Percentiles rank a stretch among this genome's conserved stretches.
Conservation (phyloP, 2,329 filamentous ascomycete species). For the Alternaria tenuissima region DNA sequence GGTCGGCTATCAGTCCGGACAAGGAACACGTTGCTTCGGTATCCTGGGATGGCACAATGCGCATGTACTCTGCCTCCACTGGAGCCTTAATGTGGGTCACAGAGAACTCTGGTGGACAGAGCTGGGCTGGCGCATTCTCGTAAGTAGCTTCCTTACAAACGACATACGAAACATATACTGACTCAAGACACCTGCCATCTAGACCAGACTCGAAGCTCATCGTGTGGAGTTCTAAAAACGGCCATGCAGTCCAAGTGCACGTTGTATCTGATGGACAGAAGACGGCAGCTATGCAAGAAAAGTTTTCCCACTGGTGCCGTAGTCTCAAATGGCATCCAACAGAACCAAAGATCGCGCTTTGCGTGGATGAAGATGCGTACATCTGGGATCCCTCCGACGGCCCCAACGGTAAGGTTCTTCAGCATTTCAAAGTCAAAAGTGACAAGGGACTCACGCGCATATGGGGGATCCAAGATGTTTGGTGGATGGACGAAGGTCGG, state of each 20-base stretch:
- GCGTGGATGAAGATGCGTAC: conserved; percentile 25
- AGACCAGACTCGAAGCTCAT: conserved; percentile 33
- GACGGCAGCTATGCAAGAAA: conserved; percentile 22
- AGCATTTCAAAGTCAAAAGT: conserved; percentile 30
- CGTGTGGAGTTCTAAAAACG: conserved; percentile 31
- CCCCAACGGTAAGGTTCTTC: conserved; percentile 21
- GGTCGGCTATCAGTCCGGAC: conserved; percentile 38
- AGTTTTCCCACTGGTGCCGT: conserved; percentile 28
- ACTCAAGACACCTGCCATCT: neutral
- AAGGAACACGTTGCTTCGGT: conserved; percentile 32
- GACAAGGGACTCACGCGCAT: conserved; percentile 10
- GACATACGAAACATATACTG: neutral
- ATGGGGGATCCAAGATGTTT: conserved; percentile 12
- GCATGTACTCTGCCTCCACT: conserved; percentile 32
- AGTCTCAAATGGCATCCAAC: conserved; percentile 37
- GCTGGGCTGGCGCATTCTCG: conserved; percentile 40
- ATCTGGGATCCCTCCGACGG: conserved; percentile 37
- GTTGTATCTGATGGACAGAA: conserved; percentile 25
- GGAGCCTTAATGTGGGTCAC: conserved; percentile 32
- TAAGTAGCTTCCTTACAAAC: neutral
- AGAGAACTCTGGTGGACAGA: conserved; percentile 24
- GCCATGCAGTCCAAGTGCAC: conserved; percentile 27
- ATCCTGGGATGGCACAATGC: conserved; percentile 40
- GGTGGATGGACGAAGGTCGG: conserved; percentile 31
- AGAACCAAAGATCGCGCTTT: conserved; percentile 31